Percentiles rank a stretch among this genome's conserved stretches.
phyloP scores from a whole-genome alignment of 2,329 filamentous ascomycete genomes.

The Colletotrichum costaricense region DNA sequence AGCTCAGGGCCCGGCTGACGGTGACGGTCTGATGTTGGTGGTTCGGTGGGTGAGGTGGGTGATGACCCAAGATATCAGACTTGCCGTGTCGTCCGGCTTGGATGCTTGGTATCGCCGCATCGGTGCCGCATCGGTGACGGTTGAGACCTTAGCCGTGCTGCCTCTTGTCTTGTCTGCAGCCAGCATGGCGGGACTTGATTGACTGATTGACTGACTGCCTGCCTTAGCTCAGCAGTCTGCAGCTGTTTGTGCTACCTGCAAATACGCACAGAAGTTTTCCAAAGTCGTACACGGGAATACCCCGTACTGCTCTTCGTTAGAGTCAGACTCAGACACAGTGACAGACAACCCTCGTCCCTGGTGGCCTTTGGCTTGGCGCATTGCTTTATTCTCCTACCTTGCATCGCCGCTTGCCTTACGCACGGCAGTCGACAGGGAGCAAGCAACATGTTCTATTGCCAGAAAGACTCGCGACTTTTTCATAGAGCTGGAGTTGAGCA shows the following conservation, averaged over 20 bases:
- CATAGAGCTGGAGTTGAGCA: background rate
- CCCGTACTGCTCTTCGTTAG: background rate
- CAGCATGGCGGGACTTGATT: background rate
- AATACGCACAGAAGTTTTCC: background rate
- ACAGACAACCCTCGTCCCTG: background rate
- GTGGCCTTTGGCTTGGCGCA: background rate
- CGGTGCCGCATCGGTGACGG: background rate
- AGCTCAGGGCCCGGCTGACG: background rate
- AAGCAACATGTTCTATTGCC: background rate
- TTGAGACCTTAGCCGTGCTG: background rate
- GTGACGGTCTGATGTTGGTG: background rate
- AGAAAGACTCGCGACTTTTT: background rate
- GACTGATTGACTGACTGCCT: background rate
- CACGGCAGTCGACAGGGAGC: background rate
- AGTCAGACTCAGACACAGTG: background rate
- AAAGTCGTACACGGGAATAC: background rate
- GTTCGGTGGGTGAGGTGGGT: background rate
- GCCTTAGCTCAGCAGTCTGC: background rate
- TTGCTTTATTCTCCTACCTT: background rate
- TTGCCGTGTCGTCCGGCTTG: constrained; percentile 19
- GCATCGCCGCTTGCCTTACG: background rate
- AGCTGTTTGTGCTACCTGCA: background rate
- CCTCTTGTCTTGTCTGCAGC: too few species aligned
- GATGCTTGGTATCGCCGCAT: constrained; percentile 9
- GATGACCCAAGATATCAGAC: background rate